Evolutionary conservation across 2,329 filamentous ascomycete genomes (phyloP).

Genomic region (Arthrocladium fulminans): DNA sequence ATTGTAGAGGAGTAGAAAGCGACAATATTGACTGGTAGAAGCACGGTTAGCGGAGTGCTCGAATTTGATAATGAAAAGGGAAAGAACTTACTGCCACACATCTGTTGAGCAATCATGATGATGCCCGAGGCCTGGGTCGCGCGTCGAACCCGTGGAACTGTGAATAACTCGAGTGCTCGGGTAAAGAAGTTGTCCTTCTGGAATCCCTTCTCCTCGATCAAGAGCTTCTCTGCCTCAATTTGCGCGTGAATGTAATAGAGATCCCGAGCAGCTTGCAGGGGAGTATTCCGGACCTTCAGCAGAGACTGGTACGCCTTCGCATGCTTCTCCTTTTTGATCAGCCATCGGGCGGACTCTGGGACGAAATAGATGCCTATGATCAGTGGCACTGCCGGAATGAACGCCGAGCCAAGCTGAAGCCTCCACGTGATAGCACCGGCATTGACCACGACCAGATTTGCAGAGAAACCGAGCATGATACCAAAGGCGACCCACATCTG

Average conservation of each 20-base stretch:
- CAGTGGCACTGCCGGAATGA: conserved; percentile 56
- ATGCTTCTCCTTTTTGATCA: conserved; percentile 26
- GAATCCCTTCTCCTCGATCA: conserved; percentile 23
- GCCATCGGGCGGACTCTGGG: conserved; percentile 29
- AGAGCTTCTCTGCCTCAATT: conserved; percentile 30
- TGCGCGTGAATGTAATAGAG: conserved; percentile 35
- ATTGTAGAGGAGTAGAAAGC: conserved; percentile 45
- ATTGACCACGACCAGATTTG: conserved; percentile 53
- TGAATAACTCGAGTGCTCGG: conserved; percentile 42
- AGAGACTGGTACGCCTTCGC: conserved; percentile 26
- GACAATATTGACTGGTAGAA: conserved; percentile 28
- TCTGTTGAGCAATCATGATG: conserved; percentile 29
- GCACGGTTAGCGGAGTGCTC: conserved; percentile 27
- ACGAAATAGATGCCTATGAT: conserved; percentile 46
- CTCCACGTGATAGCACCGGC: conserved; percentile 53
- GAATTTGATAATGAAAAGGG: conserved; percentile 26
- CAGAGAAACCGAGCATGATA: conserved; percentile 44
- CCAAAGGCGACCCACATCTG: conserved; percentile 24
- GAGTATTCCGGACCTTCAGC: conserved; percentile 23
- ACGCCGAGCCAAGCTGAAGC: conserved; percentile 54
- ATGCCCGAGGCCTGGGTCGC: conserved; percentile 29
- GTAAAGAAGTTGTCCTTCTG: conserved; percentile 32
- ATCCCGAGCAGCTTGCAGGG: conserved; percentile 26
- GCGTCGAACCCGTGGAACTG: conserved; percentile 39
- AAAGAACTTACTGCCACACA: conserved; percentile 28